A percentile compares a stretch with the other conserved stretches of the same genome.
Evolutionary conservation across 225 moss, liverwort and hornwort species (phyloP).

Genomic region (Lunularia cruciata): DNA sequence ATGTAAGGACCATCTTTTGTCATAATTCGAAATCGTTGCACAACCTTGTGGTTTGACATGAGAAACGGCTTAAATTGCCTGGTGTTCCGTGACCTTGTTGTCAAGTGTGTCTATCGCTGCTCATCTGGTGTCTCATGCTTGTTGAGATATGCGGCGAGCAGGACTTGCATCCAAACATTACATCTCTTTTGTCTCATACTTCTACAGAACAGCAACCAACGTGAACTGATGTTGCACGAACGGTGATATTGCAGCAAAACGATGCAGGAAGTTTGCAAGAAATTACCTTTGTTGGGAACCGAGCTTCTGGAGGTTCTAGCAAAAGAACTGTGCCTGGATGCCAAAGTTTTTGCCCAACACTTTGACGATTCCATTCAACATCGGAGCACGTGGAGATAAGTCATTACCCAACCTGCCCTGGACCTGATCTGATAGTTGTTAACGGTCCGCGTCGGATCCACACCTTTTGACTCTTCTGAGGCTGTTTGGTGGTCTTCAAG

Average conservation of each 20-base stretch:
- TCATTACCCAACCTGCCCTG: conserved; percentile 34
- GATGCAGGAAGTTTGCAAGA: conserved; percentile 18
- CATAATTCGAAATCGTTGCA: no score
- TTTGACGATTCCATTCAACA: neutral
- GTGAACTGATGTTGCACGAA: no score
- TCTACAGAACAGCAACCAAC: no score
- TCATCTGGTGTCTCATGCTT: no score
- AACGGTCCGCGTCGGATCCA: conserved; percentile 24
- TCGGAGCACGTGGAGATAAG: conserved; percentile 22
- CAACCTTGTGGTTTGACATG: no score
- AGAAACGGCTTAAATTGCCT: no score
- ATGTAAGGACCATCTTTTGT: no score
- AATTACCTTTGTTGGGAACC: conserved; percentile 5
- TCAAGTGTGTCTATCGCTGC: no score
- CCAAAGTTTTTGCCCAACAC: conserved; percentile 10
- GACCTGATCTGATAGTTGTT: conserved; percentile 30
- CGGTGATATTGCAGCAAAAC: conserved; percentile 32
- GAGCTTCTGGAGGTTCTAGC: conserved; percentile 31
- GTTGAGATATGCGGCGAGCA: no score
- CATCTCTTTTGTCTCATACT: no score
- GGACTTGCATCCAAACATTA: no score
- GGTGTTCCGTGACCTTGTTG: no score
- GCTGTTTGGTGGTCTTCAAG: conserved; percentile 45
- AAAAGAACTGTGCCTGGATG: conserved; percentile 23
- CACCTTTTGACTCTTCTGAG: conserved; percentile 31